Conservation (phyloP, 2,329 filamentous ascomycete genomes). For the Trichoderma koningiopsis region DNA sequence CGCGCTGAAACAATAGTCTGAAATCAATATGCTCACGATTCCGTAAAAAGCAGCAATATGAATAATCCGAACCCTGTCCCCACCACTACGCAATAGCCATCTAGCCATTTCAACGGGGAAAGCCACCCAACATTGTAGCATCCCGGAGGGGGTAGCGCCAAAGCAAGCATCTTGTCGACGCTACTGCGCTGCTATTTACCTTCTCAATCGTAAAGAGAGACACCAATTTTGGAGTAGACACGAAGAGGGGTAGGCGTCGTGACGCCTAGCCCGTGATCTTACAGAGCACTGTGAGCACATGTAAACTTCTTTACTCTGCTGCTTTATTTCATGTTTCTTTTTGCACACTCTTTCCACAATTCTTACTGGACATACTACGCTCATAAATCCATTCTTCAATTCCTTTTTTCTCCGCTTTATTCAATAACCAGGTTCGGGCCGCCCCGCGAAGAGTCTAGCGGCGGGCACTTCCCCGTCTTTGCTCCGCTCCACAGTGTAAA, state of each 20-base stretch:
- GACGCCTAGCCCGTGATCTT: background rate
- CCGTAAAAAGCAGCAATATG: background rate
- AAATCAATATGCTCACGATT: background rate
- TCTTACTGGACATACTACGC: background rate
- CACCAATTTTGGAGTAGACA: background rate
- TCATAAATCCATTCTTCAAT: background rate
- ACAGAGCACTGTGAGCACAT: background rate
- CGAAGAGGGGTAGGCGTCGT: background rate
- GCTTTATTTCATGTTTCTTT: background rate
- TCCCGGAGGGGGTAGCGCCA: background rate
- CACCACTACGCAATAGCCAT: background rate
- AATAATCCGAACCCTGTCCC: background rate
- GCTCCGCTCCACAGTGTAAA: background rate
- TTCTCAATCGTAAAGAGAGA: background rate
- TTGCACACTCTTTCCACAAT: background rate
- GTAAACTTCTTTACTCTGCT: background rate
- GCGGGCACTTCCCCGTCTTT: background rate
- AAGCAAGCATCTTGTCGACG: background rate
- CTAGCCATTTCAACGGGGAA: background rate
- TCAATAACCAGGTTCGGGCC: background rate
- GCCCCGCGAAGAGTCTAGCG: constrained; percentile 5
- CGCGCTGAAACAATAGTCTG: background rate
- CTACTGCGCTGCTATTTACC: constrained; percentile 3
- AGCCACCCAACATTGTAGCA: background rate
- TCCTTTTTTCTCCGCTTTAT: background rate